Conservation (phyloP, 2,329 filamentous ascomycete species). For the Alternaria conjuncta region DNA sequence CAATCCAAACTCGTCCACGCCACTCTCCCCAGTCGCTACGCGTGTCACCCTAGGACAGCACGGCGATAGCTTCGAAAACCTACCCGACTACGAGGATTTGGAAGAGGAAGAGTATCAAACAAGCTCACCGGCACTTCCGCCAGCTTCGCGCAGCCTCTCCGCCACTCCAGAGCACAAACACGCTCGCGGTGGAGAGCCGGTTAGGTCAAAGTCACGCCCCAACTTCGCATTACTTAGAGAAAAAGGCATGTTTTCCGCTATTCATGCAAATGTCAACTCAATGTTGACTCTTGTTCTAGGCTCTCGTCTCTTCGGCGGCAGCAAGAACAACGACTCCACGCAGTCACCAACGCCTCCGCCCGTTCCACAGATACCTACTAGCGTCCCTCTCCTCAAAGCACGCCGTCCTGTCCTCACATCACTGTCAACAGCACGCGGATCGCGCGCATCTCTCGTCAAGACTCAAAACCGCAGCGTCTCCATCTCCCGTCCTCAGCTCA, state of each 20-base stretch:
- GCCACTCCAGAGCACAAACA: not conserved
- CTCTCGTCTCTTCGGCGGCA: conserved; percentile 22
- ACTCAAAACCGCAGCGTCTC: not conserved
- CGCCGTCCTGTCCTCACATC: conserved; percentile 3
- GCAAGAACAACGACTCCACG: not conserved
- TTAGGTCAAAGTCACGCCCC: conserved; percentile 7
- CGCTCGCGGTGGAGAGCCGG: not conserved
- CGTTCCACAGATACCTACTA: conserved; percentile 20
- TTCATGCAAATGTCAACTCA: not conserved
- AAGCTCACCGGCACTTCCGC: not conserved
- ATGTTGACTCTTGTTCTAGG: conserved; percentile 8
- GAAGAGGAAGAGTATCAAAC: not conserved
- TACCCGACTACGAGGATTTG: not conserved
- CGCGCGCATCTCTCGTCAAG: conserved; percentile 5
- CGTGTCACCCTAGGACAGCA: not conserved
- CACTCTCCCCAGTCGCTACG: not conserved
- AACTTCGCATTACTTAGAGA: not conserved
- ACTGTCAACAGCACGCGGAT: not conserved
- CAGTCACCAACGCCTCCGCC: conserved; percentile 22
- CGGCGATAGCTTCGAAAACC: not conserved
- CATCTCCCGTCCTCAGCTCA: conserved; percentile 24
- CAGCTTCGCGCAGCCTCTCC: not conserved
- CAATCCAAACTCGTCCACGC: conserved; percentile 1
- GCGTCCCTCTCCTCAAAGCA: not conserved
- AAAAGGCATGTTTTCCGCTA: not conserved